phyloP scores from a whole-genome alignment of 495 filamentous ascomycete species.

The Penicillium cinerascens region DNA sequence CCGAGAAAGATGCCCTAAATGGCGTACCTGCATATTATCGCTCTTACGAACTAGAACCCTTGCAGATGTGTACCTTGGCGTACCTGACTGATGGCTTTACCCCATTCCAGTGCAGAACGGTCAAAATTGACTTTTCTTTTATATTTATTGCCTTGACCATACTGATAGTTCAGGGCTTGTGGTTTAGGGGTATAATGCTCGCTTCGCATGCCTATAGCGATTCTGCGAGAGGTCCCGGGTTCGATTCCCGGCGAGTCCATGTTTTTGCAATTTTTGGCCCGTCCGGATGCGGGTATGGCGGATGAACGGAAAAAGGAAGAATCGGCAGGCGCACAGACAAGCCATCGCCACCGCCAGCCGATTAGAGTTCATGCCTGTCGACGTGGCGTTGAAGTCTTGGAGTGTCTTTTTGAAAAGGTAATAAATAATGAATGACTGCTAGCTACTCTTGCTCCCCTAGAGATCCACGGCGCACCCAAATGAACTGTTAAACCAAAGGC shows the following conservation, averaged over 20 bases:
- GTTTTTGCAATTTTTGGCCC: not conserved
- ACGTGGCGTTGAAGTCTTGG: too few species aligned
- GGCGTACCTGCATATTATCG: not conserved
- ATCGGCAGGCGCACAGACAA: too few species aligned
- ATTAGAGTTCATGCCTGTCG: too few species aligned
- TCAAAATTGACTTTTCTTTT: not conserved
- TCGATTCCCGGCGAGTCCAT: constrained; percentile 18
- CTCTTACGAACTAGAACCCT: not conserved
- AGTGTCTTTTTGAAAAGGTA: too few species aligned
- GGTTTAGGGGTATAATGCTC: constrained; percentile 17
- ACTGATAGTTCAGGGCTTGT: constrained; percentile 4
- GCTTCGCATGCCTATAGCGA: constrained; percentile 9
- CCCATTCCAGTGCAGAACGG: not conserved
- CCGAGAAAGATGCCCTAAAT: not conserved
- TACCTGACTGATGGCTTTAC: not conserved
- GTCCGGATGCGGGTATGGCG: too few species aligned
- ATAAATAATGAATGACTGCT: too few species aligned
- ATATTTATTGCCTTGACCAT: not conserved
- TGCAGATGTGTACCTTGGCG: not conserved
- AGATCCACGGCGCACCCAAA: too few species aligned
- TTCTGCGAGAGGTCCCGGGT: constrained; percentile 16
- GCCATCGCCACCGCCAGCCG: too few species aligned
- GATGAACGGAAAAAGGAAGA: too few species aligned
- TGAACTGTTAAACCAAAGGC: too few species aligned
- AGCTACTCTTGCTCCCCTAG: too few species aligned